Evolutionary conservation across 345 rosid species (phyloP), one percentile per base, ranked within the genome.

Genomic region (Moricandia arvensis): DNA sequence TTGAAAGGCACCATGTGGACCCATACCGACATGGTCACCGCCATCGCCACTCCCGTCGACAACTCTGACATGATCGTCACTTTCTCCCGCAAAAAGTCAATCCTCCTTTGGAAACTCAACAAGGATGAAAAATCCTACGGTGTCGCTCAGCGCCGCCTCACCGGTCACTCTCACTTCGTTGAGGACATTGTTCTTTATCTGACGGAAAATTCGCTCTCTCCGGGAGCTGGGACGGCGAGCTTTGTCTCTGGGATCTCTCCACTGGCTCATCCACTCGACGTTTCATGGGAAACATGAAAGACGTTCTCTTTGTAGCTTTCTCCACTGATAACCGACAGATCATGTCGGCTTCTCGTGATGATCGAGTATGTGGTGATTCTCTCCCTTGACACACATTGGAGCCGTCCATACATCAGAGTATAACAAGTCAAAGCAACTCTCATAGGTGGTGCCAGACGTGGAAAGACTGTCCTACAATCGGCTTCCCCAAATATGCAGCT

Each of bases 181-280:
- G 81, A 93, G 82, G 98, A 93, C 34, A 97, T 91, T 10, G 98
- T 90, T 16, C 89, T 93, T 93, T 96, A 1, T 93, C 91, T 35
- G 98, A 93, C 43, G 87, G 95, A 26, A 95, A 90, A 87, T 93
- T 93, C 73, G 97, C 98, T 9, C 93, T 93, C 69, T 93, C 98
- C 3, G 93, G 96, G 6, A 85, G 94, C 10, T 92, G 97, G 96
- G 97, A 92, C 75, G 88, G 96, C 34, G 97, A 92, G 86, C 94
- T 93, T 51, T 93, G 96, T 43, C 93, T 93, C 17, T 93, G 98
- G 98, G 95, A 90, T 70, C 88, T 93, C 15, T 68, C 80, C 1
- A 16, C 88, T 18, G 98, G 97, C 0, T 75, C 68, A 16, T 85
- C 91, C 13, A 86, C 95, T 10, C 91, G 95, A 24, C 86, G 98